These are phyloP conservation scores for Monilinia polystroma DNA, from an alignment of 2,329 filamentous ascomycete species.

Conservation along the genomic window DNA sequence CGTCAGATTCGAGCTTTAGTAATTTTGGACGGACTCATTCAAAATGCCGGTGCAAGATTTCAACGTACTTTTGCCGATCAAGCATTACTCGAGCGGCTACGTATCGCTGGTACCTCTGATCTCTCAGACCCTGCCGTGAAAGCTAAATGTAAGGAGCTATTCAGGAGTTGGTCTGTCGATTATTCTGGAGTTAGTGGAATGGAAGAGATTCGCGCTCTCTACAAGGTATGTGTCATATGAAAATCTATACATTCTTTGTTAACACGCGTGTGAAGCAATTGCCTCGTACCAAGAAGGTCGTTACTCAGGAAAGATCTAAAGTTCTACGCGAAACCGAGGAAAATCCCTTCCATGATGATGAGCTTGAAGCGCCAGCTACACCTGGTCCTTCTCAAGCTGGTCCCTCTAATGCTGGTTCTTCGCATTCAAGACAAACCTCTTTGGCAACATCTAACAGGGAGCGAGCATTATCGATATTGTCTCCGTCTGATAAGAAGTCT, in stretches of 20 bases:
- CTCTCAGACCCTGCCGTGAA: constrained; percentile 83
- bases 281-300: constrained; percentile 66
- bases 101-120: constrained; percentile 81
- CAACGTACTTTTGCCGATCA: constrained; percentile 88
- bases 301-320: constrained; percentile 75
- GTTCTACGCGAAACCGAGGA: constrained; percentile 77
- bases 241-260: constrained; percentile 21
- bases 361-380: constrained; percentile 51
- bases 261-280: constrained; percentile 50
- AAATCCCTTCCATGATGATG: constrained; percentile 67
- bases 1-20: constrained; percentile 85
- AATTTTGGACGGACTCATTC: constrained; percentile 87
- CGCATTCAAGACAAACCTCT: constrained; percentile 30
- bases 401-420: constrained; percentile 22
- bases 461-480: constrained; percentile 27
- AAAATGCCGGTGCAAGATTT: constrained; percentile 87
- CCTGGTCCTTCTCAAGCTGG: constrained; percentile 16
- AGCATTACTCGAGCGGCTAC: constrained; percentile 83
- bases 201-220: constrained; percentile 74
- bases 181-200: constrained; percentile 82
- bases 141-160: constrained; percentile 83
- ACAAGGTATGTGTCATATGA: constrained; percentile 51
- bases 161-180: constrained; percentile 78
- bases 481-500: constrained; percentile 40
- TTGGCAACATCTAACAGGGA: constrained; percentile 26